Conservation (phyloP, 371 early-diverging fungal genomes). For the Apophysomyces sp. region DNA sequence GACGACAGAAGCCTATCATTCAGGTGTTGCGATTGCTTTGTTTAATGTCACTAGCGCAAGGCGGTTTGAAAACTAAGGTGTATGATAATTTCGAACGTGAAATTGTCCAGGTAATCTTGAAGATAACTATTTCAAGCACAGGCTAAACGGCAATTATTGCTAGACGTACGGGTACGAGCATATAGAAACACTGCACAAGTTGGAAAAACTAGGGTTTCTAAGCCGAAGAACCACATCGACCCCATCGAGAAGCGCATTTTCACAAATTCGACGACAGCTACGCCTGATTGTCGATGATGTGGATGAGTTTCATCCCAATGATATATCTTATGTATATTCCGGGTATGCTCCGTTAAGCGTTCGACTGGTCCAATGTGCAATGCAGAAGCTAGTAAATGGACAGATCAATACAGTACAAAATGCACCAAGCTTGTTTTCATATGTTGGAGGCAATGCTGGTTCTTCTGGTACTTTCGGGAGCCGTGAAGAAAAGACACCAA, state of each 20-base stretch:
- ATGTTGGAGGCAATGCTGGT: conserved; percentile 24
- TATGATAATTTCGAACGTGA: conserved; percentile 83
- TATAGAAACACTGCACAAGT: conserved; percentile 75
- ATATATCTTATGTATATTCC: conserved; percentile 90
- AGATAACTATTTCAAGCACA: not conserved
- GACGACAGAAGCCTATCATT: conserved; percentile 67
- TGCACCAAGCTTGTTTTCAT: conserved; percentile 38
- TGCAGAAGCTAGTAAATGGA: conserved; percentile 34
- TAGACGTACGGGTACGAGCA: conserved; percentile 93
- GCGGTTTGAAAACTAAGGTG: conserved; percentile 76
- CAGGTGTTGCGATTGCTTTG: conserved; percentile 82
- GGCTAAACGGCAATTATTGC: not conserved
- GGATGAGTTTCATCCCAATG: conserved; percentile 82
- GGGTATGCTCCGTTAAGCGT: conserved; percentile 93
- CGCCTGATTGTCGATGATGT: conserved; percentile 86
- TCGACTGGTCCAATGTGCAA: conserved; percentile 87
- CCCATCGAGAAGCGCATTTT: conserved; percentile 48
- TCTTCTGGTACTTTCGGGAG: conserved; percentile 6
- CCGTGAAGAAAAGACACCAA: not conserved
- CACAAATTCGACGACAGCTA: conserved; percentile 68
- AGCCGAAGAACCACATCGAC: conserved; percentile 43
- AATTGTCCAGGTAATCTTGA: conserved; percentile 65
- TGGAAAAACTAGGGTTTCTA: conserved; percentile 71
- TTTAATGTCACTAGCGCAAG: conserved; percentile 80
- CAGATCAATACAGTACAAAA: conserved; percentile 17